A percentile compares a stretch with the other conserved stretches of the same genome.
phyloP scores from a whole-genome alignment of 2,329 filamentous ascomycete species.

The Cercospora sp. region DNA sequence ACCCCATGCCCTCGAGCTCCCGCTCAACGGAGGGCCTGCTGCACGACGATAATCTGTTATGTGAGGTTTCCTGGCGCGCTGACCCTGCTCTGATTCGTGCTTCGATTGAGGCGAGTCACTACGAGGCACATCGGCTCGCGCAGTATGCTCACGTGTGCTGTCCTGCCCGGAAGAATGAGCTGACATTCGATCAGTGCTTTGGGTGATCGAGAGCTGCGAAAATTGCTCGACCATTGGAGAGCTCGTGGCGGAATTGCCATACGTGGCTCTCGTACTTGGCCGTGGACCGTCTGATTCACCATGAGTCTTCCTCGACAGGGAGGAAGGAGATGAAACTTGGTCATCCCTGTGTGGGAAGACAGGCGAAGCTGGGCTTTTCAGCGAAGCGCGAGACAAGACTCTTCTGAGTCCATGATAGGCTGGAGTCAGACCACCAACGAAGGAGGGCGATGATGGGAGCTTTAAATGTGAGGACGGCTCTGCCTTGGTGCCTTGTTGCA shows the following conservation, averaged over 20 bases:
- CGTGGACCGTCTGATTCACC: constrained; percentile 2
- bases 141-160: constrained; percentile 7
- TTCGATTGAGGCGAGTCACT: constrained; percentile 11
- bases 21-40: constrained; percentile 15
- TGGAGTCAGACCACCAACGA: constrained; percentile 10
- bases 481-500: background rate
- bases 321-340: constrained; percentile 15
- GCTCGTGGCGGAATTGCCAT: constrained; percentile 8
- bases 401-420: constrained; percentile 17
- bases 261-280: constrained; percentile 15
- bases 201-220: constrained; percentile 15
- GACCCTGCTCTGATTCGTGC: constrained; percentile 10
- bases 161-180: constrained; percentile 10
- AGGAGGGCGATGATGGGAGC: constrained; percentile 1
- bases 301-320: constrained; percentile 26
- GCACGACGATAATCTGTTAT: constrained; percentile 14
- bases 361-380: constrained; percentile 7
- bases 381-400: constrained; percentile 17
- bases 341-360: constrained; percentile 1
- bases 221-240: constrained; percentile 16
- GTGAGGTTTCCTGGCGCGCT: constrained; percentile 15
- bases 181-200: constrained; percentile 15
- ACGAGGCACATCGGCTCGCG: background rate
- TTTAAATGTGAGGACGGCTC: background rate
- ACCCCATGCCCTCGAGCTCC: constrained; percentile 12